Conservation (phyloP, 257 asterid genomes). For the Parsonsia alboflavescens region DNA sequence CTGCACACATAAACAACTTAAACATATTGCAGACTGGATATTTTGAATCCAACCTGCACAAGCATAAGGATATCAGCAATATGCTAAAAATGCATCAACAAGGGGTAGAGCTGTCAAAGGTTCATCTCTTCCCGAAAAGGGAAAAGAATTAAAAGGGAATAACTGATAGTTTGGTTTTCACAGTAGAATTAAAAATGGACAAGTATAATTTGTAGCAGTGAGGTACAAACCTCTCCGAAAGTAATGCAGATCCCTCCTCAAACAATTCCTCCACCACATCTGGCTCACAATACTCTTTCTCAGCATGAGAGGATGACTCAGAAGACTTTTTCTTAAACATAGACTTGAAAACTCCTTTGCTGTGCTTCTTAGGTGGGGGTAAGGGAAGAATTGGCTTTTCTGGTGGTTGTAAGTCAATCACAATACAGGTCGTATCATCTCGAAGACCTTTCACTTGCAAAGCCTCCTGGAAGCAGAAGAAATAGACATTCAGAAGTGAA, state of each 20-base stretch:
- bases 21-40: constrained; percentile 95
- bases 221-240: constrained; percentile 67
- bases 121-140: background rate
- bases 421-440: constrained; percentile 98
- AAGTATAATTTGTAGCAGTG: background rate
- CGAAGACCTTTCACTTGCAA: constrained; percentile 76
- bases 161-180: background rate
- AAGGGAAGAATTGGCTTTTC: constrained; percentile 58
- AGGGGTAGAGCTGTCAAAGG: background rate
- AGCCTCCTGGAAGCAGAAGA: constrained; percentile 59
- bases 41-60: constrained; percentile 69
- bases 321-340: constrained; percentile 71
- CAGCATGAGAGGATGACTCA: constrained; percentile 52
- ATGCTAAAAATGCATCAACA: background rate
- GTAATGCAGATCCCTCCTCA: constrained; percentile 94
- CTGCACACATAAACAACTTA: constrained; percentile 87
- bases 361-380: constrained; percentile 65
- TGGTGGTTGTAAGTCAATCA: constrained; percentile 69
- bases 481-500: constrained; percentile 11
- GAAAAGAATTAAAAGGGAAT: background rate
- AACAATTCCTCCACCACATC: constrained; percentile 80
- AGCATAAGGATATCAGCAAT: constrained; percentile 12
- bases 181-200: background rate
- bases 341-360: constrained; percentile 69
- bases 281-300: constrained; percentile 56